A percentile compares a stretch with the other conserved stretches of the same genome.
These are phyloP conservation scores for Alternaria burnsii DNA, from an alignment of 2,329 filamentous ascomycete species.

Conservation along the genomic window DNA sequence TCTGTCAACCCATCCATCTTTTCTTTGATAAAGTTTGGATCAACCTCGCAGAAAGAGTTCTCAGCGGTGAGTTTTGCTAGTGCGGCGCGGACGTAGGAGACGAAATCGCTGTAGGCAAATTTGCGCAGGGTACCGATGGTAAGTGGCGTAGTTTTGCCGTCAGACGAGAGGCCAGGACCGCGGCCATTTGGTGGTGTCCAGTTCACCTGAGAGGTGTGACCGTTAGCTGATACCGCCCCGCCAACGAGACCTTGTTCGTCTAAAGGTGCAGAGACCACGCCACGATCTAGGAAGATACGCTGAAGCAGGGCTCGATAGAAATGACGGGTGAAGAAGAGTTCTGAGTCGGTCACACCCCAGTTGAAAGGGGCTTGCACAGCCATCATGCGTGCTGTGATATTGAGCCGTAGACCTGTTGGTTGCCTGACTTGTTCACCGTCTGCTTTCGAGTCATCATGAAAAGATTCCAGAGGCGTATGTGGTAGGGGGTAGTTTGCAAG, in stretches of 20 bases:
- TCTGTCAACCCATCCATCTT: constrained; percentile 76
- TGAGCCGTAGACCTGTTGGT: constrained; percentile 74
- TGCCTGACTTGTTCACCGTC: constrained; percentile 20
- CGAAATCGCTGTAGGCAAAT: constrained; percentile 77
- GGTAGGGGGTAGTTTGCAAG: constrained; percentile 62
- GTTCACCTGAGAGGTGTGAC: constrained; percentile 44
- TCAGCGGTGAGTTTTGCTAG: constrained; percentile 70
- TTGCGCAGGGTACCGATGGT: constrained; percentile 88
- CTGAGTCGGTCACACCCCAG: constrained; percentile 83
- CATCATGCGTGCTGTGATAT: constrained; percentile 98
- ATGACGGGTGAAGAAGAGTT: constrained; percentile 89
- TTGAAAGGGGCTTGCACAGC: constrained; percentile 94
- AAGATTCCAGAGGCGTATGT: constrained; percentile 16
- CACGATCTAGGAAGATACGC: constrained; percentile 87
- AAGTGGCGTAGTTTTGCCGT: constrained; percentile 74
- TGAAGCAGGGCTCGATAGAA: constrained; percentile 92
- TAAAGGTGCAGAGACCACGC: constrained; percentile 70
- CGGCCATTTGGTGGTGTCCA: constrained; percentile 56
- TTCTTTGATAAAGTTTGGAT: constrained; percentile 63
- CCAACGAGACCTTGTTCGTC: constrained; percentile 36
- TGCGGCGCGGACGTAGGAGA: constrained; percentile 81
- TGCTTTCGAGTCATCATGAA: neutral
- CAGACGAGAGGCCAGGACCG: constrained; percentile 54
- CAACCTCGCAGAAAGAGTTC: constrained; percentile 47
- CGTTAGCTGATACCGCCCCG: constrained; percentile 52